Percentiles rank a stretch among this genome's conserved stretches.
Conservation (phyloP, 2,329 filamentous ascomycete species). For the Beauveria brongniartii region DNA sequence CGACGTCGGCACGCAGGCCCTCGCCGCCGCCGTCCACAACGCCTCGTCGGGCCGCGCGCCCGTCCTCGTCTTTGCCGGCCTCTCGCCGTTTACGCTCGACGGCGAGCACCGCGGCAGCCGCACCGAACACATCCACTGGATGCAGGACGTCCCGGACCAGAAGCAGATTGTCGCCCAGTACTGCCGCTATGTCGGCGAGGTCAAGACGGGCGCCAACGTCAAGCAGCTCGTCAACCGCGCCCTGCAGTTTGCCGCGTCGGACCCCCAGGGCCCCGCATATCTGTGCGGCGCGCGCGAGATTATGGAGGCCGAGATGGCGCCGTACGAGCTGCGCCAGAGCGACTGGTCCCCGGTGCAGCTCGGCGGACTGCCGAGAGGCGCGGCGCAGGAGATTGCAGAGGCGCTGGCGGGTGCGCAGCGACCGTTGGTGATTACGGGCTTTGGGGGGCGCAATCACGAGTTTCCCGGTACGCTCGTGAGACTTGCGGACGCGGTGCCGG, state of each 20-base stretch:
- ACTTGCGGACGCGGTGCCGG: slow-evolving; percentile 59
- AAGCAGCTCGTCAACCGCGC: slow-evolving; percentile 87
- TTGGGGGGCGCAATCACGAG: slow-evolving; percentile 59
- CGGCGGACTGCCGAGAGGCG: slow-evolving; percentile 45
- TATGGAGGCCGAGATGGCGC: slow-evolving; percentile 76
- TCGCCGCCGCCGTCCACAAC: slow-evolving; percentile 73
- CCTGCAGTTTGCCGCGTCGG: slow-evolving; percentile 69
- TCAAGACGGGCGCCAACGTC: slow-evolving; percentile 76
- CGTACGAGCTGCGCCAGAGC: slow-evolving; percentile 59
- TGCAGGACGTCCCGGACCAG: slow-evolving; percentile 76
- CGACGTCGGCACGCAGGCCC: slow-evolving; percentile 72
- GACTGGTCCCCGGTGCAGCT: slow-evolving; percentile 66
- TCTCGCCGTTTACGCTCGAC: slow-evolving; percentile 69
- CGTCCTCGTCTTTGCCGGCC: slow-evolving; percentile 68
- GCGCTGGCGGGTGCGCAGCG: slow-evolving; percentile 55
- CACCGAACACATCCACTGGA: slow-evolving; percentile 82
- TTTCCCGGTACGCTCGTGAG: slow-evolving; percentile 54
- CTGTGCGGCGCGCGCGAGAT: slow-evolving; percentile 70
- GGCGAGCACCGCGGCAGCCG: slow-evolving; percentile 70
- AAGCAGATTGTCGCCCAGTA: slow-evolving; percentile 76
- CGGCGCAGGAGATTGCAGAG: slow-evolving; percentile 51
- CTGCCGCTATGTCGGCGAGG: slow-evolving; percentile 73
- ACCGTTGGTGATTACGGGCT: slow-evolving; percentile 64
- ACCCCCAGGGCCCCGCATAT: slow-evolving; percentile 74
- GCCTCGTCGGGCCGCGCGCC: slow-evolving; percentile 67